phyloP scores from a whole-genome alignment of 2,329 filamentous ascomycete species.

The Pezizomycotina sp. region DNA sequence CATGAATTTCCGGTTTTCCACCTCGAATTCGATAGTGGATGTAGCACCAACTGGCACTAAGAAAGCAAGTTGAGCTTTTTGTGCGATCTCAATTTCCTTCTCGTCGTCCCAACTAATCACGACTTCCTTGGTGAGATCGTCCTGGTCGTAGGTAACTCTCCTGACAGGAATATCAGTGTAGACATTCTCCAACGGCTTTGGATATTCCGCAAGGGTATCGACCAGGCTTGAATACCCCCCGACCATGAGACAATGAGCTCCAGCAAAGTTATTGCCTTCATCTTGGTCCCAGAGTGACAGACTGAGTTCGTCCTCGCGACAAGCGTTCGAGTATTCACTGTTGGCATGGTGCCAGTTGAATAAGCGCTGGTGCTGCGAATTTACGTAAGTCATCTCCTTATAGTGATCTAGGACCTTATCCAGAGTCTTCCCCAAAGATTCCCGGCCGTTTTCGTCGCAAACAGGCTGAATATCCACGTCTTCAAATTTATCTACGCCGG shows the following conservation, averaged over 20 bases:
- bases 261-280: conserved; percentile 93
- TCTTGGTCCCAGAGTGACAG: conserved; percentile 92
- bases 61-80: too few species aligned
- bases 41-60: too few species aligned
- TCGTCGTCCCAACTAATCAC: conserved; percentile 29
- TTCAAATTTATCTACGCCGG: conserved; percentile 43
- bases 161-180: conserved; percentile 56
- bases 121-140: conserved; percentile 27
- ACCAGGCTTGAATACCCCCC: conserved; percentile 89
- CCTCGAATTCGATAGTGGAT: too few species aligned
- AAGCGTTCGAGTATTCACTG: conserved; percentile 91
- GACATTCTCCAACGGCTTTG: conserved; percentile 60
- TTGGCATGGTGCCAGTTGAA: conserved; percentile 98
- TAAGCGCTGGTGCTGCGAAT: conserved; percentile 70
- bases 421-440: conserved; percentile 78
- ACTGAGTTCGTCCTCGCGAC: conserved; percentile 70
- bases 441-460: conserved; percentile 42
- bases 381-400: conserved; percentile 62
- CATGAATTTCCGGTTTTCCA: conserved; percentile 57
- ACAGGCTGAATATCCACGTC: conserved; percentile 56
- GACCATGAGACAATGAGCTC: conserved; percentile 78
- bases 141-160: conserved; percentile 43
- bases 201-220: conserved; percentile 65
- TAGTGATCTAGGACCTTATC: conserved; percentile 86
- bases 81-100: conserved; percentile 46